Conservation (phyloP, 345 rosid species). For the Passiflora organensis region DNA sequence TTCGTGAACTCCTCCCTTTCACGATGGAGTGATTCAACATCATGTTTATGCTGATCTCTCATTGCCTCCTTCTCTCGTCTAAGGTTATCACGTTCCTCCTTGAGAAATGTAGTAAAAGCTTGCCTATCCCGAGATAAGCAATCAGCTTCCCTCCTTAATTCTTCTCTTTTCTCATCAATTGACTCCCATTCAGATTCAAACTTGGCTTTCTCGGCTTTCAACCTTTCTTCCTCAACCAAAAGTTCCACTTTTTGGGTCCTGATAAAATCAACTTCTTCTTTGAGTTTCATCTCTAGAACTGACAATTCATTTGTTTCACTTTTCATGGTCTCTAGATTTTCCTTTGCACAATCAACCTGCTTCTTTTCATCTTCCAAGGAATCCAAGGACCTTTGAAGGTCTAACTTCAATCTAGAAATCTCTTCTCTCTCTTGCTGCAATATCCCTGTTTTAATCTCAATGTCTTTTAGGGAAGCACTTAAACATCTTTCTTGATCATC, state of each 20-base stretch:
- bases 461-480: constrained; percentile 45
- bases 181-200: constrained; percentile 93
- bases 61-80: constrained; percentile 63
- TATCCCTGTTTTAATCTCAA: constrained; percentile 33
- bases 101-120: constrained; percentile 56
- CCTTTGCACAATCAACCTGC: constrained; percentile 57
- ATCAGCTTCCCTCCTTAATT: constrained; percentile 56
- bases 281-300: constrained; percentile 71
- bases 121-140: constrained; percentile 55
- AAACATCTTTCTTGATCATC: constrained; percentile 60
- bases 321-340: constrained; percentile 69
- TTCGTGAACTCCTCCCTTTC: constrained; percentile 89
- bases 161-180: constrained; percentile 87
- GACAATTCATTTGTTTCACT: constrained; percentile 69
- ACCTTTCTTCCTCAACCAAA: constrained; percentile 67
- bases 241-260: constrained; percentile 79
- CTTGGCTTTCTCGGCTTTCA: constrained; percentile 70
- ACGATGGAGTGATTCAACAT: constrained; percentile 52
- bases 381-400: constrained; percentile 54
- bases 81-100: constrained; percentile 74
- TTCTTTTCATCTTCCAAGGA: constrained; percentile 64
- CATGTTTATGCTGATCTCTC: constrained; percentile 56
- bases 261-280: constrained; percentile 82
- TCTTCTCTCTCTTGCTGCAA: constrained; percentile 59
- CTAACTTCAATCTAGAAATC: constrained; percentile 48